Percentiles rank a stretch among this genome's conserved stretches.
Evolutionary conservation across 345 rosid species (phyloP).

Genomic region (Moricandia arvensis): DNA sequence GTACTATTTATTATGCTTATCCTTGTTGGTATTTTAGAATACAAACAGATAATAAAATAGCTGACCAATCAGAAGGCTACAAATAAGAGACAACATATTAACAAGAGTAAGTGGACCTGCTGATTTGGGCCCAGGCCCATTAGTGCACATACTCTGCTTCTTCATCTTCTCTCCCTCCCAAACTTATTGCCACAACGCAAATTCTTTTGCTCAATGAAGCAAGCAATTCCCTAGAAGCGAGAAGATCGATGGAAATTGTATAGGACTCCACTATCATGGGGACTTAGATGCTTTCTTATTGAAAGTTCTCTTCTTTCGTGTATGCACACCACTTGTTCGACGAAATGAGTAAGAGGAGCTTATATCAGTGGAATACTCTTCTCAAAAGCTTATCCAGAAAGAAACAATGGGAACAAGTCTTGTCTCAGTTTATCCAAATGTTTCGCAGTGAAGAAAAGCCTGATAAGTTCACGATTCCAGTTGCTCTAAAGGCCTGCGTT

Average conservation of each 20-base stretch:
- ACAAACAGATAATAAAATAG: not conserved
- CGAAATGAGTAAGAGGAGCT: conserved; percentile 45
- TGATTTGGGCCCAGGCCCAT: conserved; percentile 19
- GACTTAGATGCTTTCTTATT: not conserved
- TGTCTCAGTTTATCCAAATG: conserved; percentile 42
- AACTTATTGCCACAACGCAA: not conserved
- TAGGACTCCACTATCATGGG: too few relatives aligned
- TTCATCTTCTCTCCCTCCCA: not conserved
- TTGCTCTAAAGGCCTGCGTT: conserved; percentile 51
- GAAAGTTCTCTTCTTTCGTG: conserved; percentile 13
- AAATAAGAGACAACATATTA: not conserved
- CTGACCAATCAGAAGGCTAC: not conserved
- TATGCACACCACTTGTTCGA: conserved; percentile 53
- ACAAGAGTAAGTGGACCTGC: not conserved
- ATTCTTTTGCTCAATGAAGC: conserved; percentile 7
- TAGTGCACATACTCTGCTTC: not conserved
- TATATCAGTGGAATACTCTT: conserved; percentile 48
- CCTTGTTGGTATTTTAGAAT: not conserved
- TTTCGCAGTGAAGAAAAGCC: conserved; percentile 35
- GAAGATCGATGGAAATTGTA: not conserved
- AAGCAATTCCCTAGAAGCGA: not conserved
- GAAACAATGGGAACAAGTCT: conserved; percentile 35
- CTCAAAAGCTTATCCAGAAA: conserved; percentile 47
- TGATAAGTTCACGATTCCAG: conserved; percentile 48
- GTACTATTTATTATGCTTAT: conserved; percentile 7